Base-by-base conservation (phyloP, 495 filamentous ascomycete genomes). In the Lasiosphaeria hispida region DNA sequence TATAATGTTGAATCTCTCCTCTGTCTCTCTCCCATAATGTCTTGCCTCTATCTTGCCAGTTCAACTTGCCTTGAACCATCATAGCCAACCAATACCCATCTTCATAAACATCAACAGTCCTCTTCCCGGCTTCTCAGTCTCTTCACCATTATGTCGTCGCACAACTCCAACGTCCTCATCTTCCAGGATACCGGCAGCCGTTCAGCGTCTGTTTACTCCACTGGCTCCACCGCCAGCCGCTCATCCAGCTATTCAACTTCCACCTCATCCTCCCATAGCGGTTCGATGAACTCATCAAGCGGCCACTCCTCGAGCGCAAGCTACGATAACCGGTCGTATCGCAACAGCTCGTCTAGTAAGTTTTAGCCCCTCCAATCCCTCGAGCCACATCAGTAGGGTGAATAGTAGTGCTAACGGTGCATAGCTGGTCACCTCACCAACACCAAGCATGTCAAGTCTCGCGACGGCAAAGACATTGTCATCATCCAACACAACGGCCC, bases 261-360 rank as follows among this genome's bases (percentile, higher is more conserved):
- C 36, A 44, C 55, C 11, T 53, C 57, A 1, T 59, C 60, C 50
- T 58, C 55, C 1, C 38, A 18, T 4, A 45, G 33, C 10, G 10
- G 17, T 15, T 35, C 63, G 3, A 59, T 58, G 63, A 49, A 63
- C 34, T 55, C 54, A 7, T 55, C 60, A 10, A 53, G 40, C 36
- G 30, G 23, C 45, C 19, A 10, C 10, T 39, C 57, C 13, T 60
- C 38, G 3, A 17, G 35, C 10, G 18, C 18, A 17, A 47, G 43
- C 36, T 33, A 42, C 7, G 14, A 37, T 15, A 14, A 52, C 7
- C 44, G 10, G 2, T 11, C 17, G 8, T 67, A 52, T 33, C 64
- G 64, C 5, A 43, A 45, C 30, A 59, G 55, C 10, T n/a, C 15
- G 4, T 38, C 61, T 34, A 6, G 64, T 67, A 43, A 34, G 61